Evolutionary conservation across 352 stramenopile species (phyloP), one percentile per base, ranked within the genome.

Genomic region (Phytopythium delawarense): DNA sequence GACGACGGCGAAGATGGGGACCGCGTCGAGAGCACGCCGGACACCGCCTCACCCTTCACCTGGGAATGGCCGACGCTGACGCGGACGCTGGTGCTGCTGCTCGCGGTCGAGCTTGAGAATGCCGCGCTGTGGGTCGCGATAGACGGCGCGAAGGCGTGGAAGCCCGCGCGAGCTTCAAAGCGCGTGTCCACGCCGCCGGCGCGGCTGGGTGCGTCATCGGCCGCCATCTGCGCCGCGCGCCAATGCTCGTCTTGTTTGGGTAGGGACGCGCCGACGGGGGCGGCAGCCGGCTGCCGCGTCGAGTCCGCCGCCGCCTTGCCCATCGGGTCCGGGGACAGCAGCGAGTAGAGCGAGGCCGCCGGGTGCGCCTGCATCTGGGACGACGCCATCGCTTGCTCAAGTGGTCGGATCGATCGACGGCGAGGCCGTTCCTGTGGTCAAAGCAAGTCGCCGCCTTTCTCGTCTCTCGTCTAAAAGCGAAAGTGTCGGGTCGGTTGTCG

Each of bases 1-100:
- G 72, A 73, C 21, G 70, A 75, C 1, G 75, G 75, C 1, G 75
- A 83, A 13, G 72, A 81, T 16, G 75, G 75, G 4, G 75, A 83
- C 12, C 70, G 70, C 34, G 67, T 71, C 6, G 39, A 58, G 12
- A 53, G 25, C 0, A 35, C 46, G 23, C 46, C 25, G 2, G 23
- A 6, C 2, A 32, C 4, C 2, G 4, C 23, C 46, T 53, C 46
- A 5, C 46, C 25, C 46, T 35, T 18, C 9, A 28, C 46, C 46
- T 30, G 46, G 0, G 46, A 28, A 5, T 34, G 25, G 4, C 25
- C 46, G 46, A 53, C 15, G 46, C 9, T 34, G 12, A 53, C 46
- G 46, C 46, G 46, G 46, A 53, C 46, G 25, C 25, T 21, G 4
- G 46, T 18, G 16, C 12, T 13, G 21, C 2, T 28, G 4, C 7